Base-by-base conservation (phyloP, 2,329 filamentous ascomycete species). In the Neofusicoccum cordaticola region DNA sequence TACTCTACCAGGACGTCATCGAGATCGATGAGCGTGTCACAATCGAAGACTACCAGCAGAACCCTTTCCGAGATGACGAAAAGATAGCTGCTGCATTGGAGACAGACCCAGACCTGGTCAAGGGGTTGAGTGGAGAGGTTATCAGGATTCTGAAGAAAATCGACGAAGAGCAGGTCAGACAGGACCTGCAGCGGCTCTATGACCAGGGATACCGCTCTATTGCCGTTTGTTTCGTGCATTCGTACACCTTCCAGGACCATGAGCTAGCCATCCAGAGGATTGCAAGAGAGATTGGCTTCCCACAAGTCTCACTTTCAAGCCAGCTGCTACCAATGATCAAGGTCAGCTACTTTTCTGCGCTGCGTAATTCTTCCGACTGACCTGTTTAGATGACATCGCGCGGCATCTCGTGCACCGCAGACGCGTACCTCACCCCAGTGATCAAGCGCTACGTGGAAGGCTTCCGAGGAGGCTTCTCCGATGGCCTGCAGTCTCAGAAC, bases 181-280 rank as follows among this genome's bases (percentile, higher is more conserved):
- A 50, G 0, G 65, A 68, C 31, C 67, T 74, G 1, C 67, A 71
- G 37, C 31, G 50, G 1, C 66, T 80, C 4, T 76, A 71, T 62
- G 66, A 71, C 1, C 68, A 73, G 13, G 77, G 77, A 1, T 74
- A 73, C 41, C 69, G 76, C 7, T 77, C 75, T 1, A 65, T 79
- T 35, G 76, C 76, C 0, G 71, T 79, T 6, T 74, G 72, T 4
- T 71, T 76, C 11, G 67, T 74, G 45, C 71, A 76, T 62, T 72
- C 71, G 12, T 76, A 77, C 63, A 71, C 71, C 2, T 77, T 71
- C 39, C 73, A 73, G 1, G 69, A 74, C 19, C 74, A 75, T 58
- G 74, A 74, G 60, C 47, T 69, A 1, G 62, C 66, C 22, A 66
- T 74, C 2, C 72, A 67, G n/a, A 68, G 71, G 5, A 61, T 75